These are phyloP conservation scores for Staphylotrichum tortipilum DNA, from an alignment of 495 filamentous ascomycete species.

Conservation along the genomic window DNA sequence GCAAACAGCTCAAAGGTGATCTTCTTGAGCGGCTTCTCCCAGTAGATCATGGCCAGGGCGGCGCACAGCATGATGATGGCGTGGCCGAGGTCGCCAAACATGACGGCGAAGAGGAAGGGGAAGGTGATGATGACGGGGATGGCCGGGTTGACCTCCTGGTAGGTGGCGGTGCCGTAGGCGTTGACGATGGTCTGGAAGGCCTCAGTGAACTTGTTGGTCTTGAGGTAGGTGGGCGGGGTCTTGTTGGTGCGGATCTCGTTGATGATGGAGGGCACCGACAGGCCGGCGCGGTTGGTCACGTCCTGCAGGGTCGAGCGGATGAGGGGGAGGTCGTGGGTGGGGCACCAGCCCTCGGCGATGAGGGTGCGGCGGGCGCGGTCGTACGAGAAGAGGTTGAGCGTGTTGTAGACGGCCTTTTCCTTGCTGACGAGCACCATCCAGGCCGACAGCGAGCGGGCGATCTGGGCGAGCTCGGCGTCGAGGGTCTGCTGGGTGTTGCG, in stretches of 20 bases:
- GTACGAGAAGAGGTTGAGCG: slow-evolving; percentile 92
- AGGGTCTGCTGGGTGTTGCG: slow-evolving; percentile 94
- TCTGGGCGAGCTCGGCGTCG: slow-evolving; percentile 85
- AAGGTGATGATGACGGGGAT: slow-evolving; percentile 93
- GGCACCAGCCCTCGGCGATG: slow-evolving; percentile 96
- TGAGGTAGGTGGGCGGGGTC: slow-evolving; percentile 90
- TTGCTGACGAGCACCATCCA: slow-evolving; percentile 98
- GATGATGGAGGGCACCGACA: slow-evolving; percentile 94
- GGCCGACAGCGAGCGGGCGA: slow-evolving; percentile 76
- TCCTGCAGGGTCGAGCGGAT: slow-evolving; percentile 96
- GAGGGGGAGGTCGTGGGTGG: slow-evolving; percentile 76
- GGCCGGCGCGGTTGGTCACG: slow-evolving; percentile 87
- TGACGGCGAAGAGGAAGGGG: slow-evolving; percentile 96
- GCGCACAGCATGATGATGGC: slow-evolving; percentile 75
- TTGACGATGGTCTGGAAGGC: slow-evolving; percentile 99
- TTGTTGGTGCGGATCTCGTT: slow-evolving; percentile 94
- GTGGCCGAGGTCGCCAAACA: slow-evolving; percentile 97
- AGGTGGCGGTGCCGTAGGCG: slow-evolving; percentile 94
- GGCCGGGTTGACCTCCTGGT: slow-evolving; percentile 93
- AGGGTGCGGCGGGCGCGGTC: slow-evolving; percentile 91
- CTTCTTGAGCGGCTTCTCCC: slow-evolving; percentile 79
- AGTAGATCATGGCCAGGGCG: slow-evolving; percentile 87
- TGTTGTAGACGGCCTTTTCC: slow-evolving; percentile 97
- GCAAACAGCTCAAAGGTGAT: slow-evolving; percentile 90
- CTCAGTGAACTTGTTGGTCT: slow-evolving; percentile 96